A percentile compares a stretch with the other conserved stretches of the same genome.
These are phyloP conservation scores for Nicotiana otophora DNA, from an alignment of 257 asterid genomes.

Conservation along the genomic window DNA sequence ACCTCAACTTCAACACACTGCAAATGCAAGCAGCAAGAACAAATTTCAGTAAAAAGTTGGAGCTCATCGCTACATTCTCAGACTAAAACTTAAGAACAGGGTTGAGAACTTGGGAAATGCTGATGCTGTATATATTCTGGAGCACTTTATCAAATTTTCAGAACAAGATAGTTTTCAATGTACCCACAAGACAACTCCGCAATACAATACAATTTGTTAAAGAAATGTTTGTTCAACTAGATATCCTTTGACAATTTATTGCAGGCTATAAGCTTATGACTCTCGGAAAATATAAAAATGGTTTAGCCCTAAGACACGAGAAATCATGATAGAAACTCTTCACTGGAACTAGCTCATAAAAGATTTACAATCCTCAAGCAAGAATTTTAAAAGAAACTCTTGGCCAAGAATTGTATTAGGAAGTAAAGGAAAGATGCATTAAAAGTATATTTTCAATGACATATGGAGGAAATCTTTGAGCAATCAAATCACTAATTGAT, in stretches of 20 bases:
- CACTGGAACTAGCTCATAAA: neutral
- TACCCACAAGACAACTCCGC: neutral
- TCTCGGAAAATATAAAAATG: neutral
- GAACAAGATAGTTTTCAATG: neutral
- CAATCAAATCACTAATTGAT: neutral
- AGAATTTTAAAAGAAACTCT: neutral
- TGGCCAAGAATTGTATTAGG: neutral
- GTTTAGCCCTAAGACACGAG: neutral
- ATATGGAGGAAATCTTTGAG: neutral
- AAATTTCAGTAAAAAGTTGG: neutral
- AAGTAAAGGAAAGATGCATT: neutral
- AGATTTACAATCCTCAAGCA: neutral
- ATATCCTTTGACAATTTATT: neutral
- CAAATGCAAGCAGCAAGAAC: neutral
- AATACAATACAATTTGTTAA: neutral
- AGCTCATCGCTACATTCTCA: neutral
- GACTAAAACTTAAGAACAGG: neutral
- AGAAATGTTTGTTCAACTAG: neutral
- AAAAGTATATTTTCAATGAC: neutral
- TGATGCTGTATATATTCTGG: neutral
- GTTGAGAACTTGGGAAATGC: neutral
- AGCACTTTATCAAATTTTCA: neutral
- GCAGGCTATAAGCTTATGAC: neutral
- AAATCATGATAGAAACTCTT: neutral
- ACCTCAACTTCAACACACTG: slow-evolving; percentile 36